Evolutionary conservation across 1,139 yeast species (phyloP), one percentile per base, ranked within the genome.

Genomic region (Kazachstania sp.): DNA sequence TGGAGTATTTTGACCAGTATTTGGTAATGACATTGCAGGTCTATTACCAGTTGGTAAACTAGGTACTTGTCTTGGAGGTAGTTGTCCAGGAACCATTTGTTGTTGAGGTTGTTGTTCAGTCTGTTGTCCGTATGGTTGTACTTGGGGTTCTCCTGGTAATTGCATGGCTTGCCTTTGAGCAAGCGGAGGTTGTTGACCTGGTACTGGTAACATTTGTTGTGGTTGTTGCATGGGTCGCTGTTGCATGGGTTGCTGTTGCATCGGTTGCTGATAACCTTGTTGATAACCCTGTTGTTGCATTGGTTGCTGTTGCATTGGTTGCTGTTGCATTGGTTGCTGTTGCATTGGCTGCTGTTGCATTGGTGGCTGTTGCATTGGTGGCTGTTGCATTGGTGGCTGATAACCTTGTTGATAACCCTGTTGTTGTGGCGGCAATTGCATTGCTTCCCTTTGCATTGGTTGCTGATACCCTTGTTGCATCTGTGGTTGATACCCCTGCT

Each of bases 401-500:
- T n/a, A 5, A 37, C 53, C 30, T 16, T 23, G 28, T 23, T 40
- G 46, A 18, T 49, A 49, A 3, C 45, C n/a, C 32, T 48, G 50
- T n/a, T n/a, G n/a, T 35, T 40, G 46, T 30, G 36, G 48, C 2
- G 11, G 34, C 13, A 44, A n/a, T n/a, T n/a, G 39, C n/a, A n/a
- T 31, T 45, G 47, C 18, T 32, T 55, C 44, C 12, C 13, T 18
- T 30, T n/a, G n/a, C n/a, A n/a, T n/a, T n/a, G n/a, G 37, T 13
- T 8, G 13, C 16, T 40, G 43, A 3, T 13, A 11, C 20, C 46
- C 39, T 36, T 52, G 56, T 36, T 50, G 57, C n/a, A n/a, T n/a
- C n/a, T n/a, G n/a, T n/a, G n/a, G n/a, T 43, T 46, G 52, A 39
- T 51, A 61, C 32, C 45, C 43, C 43, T 44, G 41, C 9, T 23